Base-by-base conservation (phyloP, 1,139 yeast species). In the Suhomyces yuchorum region DNA sequence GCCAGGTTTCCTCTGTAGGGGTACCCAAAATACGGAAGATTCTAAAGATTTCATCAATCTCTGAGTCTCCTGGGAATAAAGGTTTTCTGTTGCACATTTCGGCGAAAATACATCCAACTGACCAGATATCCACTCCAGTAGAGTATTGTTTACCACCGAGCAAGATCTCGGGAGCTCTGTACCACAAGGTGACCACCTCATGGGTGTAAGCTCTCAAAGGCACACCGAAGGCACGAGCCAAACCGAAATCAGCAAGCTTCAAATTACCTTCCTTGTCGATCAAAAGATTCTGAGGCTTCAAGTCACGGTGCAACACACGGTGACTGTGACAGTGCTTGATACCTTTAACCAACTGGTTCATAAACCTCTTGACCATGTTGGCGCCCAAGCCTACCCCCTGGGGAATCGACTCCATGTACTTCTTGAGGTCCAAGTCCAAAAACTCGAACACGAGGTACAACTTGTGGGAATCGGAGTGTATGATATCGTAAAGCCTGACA, bases 121-220 rank as follows among this genome's bases (percentile, higher is more conserved):
- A 89, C 99, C 99, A 93, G 86, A 95, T 91, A 66, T 93, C 99
- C 43, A 93, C 98, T 23, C 98, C 98, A 0, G 98, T 93, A 44
- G 97, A 89, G 68, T 93, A 93, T 67, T 93, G 98, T 57, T 96
- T 90, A 20, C 98, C 97, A 28, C 99, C 99, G 36, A 93, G 77
- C 55, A 93, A 75, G 51, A 93, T 90, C 66, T 93, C 99, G 1
- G 99, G 99, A 0, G 98, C 92, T 57, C 99, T 79, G 69, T 93
- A 93, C 99, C 99, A 93, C 58, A 95, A 75, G 0, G 99, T 93
- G 47, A 95, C 99, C 51, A 93, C 97, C 66, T 93, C 98, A 70
- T 92, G 97, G 11, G 99, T 92, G 66, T 92, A 93, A 1, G 97
- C 96, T 63, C 98, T 80, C 54, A 93, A 74, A 1, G 99, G 99